These are phyloP conservation scores for Fonsecaea monophora DNA, from an alignment of 2,329 filamentous ascomycete species.

Conservation along the genomic window DNA sequence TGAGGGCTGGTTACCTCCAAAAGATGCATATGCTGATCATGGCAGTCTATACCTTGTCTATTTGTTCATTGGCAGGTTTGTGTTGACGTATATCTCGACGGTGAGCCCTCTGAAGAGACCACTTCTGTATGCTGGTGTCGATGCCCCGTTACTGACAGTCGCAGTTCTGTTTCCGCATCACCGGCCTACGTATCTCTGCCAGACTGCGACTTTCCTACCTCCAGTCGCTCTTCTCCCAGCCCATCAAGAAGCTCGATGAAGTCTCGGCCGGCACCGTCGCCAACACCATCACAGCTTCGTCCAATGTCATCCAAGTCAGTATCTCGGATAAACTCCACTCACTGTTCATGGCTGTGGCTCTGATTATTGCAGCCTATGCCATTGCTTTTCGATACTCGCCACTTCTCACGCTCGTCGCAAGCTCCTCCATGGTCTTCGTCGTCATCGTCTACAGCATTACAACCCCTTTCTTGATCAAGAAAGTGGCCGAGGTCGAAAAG, in stretches of 20 bases:
- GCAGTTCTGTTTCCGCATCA: constrained; percentile 57
- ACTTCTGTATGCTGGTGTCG: not conserved
- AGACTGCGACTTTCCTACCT: constrained; percentile 59
- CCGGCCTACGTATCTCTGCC: constrained; percentile 59
- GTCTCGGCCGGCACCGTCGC: constrained; percentile 59
- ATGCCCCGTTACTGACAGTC: constrained; percentile 18
- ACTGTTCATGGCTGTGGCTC: constrained; percentile 51
- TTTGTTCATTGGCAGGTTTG: constrained; percentile 63
- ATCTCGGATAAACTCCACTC: constrained; percentile 60
- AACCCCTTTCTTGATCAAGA: constrained; percentile 44
- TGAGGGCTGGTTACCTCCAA: not conserved
- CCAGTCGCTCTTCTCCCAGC: constrained; percentile 57
- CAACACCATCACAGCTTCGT: constrained; percentile 59
- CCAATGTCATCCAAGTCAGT: constrained; percentile 61
- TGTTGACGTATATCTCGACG: constrained; percentile 62
- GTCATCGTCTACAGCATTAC: constrained; percentile 41
- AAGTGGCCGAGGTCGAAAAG: constrained; percentile 41
- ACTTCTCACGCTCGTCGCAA: constrained; percentile 60
- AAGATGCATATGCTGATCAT: not conserved
- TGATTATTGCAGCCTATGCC: constrained; percentile 55
- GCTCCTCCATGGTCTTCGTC: constrained; percentile 55
- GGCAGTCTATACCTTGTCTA: constrained; percentile 59
- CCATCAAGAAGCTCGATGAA: constrained; percentile 58
- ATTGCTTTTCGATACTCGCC: constrained; percentile 62
- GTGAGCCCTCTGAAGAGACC: constrained; percentile 45